phyloP scores from a whole-genome alignment of 164 flowering plant species.

The Annona squamosa region DNA sequence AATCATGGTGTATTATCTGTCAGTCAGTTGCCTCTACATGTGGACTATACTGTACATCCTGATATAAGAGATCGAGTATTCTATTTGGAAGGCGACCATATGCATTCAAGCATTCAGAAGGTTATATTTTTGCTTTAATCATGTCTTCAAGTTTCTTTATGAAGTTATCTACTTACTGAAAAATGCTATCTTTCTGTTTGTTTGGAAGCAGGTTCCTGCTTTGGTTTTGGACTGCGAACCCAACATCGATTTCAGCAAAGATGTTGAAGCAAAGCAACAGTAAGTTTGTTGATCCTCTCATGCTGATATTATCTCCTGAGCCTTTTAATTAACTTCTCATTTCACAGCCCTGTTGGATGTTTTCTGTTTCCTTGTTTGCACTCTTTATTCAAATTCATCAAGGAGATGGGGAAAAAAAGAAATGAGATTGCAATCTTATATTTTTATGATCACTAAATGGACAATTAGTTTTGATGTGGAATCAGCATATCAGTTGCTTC shows the following conservation, averaged over 20 bases:
- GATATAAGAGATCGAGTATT: constrained; percentile 83
- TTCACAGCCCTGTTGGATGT: background rate
- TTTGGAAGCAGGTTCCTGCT: constrained; percentile 73
- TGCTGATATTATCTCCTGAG: background rate
- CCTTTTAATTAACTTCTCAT: background rate
- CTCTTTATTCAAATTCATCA: background rate
- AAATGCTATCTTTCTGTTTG: constrained; percentile 12
- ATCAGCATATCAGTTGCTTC: background rate
- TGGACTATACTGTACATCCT: constrained; percentile 63
- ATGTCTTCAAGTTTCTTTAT: background rate
- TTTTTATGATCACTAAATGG: background rate
- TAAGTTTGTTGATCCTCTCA: constrained; percentile 30
- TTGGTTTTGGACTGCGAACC: constrained; percentile 95
- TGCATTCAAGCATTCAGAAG: constrained; percentile 97
- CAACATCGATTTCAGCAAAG: constrained; percentile 90
- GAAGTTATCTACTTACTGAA: background rate
- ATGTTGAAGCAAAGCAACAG: constrained; percentile 81
- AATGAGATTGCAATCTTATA: background rate
- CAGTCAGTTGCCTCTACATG: constrained; percentile 43
- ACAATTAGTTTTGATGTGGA: no score
- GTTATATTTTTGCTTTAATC: constrained; percentile 22
- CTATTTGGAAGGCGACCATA: constrained; percentile 83
- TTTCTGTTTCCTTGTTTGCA: background rate
- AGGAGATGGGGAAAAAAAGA: background rate
- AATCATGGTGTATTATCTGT: constrained; percentile 76